Base-by-base conservation (phyloP, 768 basidiomycete species). In the Kwoniella heveanensis region DNA sequence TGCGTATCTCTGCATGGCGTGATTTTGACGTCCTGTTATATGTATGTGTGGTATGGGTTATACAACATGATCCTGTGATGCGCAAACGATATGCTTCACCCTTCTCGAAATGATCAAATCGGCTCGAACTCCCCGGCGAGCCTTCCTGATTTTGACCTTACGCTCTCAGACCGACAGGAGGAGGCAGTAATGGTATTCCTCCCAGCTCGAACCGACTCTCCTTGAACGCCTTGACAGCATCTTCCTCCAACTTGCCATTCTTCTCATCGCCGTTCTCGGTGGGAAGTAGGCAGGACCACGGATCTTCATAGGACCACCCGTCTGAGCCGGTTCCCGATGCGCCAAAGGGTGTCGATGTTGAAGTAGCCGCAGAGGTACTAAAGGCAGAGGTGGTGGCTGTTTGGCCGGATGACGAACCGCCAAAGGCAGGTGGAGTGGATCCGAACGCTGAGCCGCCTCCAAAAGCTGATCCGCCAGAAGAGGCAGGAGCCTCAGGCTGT, bases 241-340 rank as follows among this genome's bases (percentile, higher is more conserved):
- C 57, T 10, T 66, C 68, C 17, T 39, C 47, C 48, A 69, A 22
- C 37, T 64, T 66, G 17, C 56, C 64, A 6, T 56, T 65, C 50
- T 58, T 60, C 12, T 48, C 57, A n/a, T 39, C 54, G 0, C 61
- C 64, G 26, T 29, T 60, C 17, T 57, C 54, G 3, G 21, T 49
- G 0, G 68, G 60, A n/a, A 69, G 26, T 1, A 60, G 47, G 12
- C 44, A 61, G 21, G 62, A 60, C 71, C 71, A 72, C 26, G 71
- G 71, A 66, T 72, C 71, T 47, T 72, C 71, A 22, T 60, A 67
- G 12, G 57, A 62, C 71, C 71, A 72, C 8, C 71, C 71, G 62
- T 56, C 17, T 51, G 32, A 12, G 55, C 56, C 26, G 49, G 2
- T 17, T 30, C 25, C 32, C 46, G 54, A 24, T 10, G 27, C 15